phyloP scores from a whole-genome alignment of 2,329 filamentous ascomycete species.

The Penicillium griseofulvum region DNA sequence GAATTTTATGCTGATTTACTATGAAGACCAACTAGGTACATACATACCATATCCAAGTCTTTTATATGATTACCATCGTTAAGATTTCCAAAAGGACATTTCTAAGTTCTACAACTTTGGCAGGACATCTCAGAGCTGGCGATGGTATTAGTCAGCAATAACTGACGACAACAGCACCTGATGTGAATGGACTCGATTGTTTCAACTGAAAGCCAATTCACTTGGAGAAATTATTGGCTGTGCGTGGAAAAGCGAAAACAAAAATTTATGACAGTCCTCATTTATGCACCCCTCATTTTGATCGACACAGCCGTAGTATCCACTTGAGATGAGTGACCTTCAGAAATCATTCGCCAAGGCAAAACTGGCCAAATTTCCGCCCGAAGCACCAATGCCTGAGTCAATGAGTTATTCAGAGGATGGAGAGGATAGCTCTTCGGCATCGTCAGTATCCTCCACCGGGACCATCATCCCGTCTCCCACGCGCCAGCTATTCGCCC shows the following conservation, averaged over 20 bases:
- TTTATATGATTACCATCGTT: no score
- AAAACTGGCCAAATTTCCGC: slow-evolving; percentile 63
- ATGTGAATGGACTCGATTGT: not conserved
- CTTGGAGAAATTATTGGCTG: no score
- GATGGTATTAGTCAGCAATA: not conserved
- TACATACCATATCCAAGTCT: not conserved
- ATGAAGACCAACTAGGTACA: not conserved
- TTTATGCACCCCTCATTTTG: not conserved
- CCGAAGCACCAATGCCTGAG: slow-evolving; percentile 53
- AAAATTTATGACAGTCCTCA: not conserved
- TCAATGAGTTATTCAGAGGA: slow-evolving; percentile 32
- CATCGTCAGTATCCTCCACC: slow-evolving; percentile 87
- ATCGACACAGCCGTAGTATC: slow-evolving; percentile 6
- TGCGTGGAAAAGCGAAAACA: not conserved
- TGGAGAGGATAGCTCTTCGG: slow-evolving; percentile 64
- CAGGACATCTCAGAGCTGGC: not conserved
- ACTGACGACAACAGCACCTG: not conserved
- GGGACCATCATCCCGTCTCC: slow-evolving; percentile 84
- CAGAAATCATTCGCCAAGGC: slow-evolving; percentile 76
- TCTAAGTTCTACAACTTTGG: not conserved
- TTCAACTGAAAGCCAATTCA: not conserved
- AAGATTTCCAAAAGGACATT: not conserved
- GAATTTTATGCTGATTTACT: not conserved
- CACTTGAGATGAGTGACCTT: slow-evolving; percentile 68
- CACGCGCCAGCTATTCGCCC: slow-evolving; percentile 69